These are phyloP conservation scores for Alternaria alternata DNA, from an alignment of 2,329 filamentous ascomycete species.

Conservation along the genomic window DNA sequence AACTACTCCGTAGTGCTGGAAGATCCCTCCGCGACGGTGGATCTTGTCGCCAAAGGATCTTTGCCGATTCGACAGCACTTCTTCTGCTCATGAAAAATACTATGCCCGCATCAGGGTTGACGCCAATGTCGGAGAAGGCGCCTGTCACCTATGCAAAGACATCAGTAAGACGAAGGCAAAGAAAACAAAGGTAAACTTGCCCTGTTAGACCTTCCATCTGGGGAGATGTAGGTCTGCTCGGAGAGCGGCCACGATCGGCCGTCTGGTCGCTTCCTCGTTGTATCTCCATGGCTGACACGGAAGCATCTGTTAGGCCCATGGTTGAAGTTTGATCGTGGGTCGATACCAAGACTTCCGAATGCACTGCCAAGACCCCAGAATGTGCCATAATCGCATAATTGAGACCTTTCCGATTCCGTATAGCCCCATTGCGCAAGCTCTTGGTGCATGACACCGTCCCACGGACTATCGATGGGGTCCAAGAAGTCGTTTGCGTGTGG, in stretches of 20 bases:
- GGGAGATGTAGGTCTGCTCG: background rate
- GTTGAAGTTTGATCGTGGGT: background rate
- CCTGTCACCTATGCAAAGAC: background rate
- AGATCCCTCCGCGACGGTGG: background rate
- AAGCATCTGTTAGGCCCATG: constrained; percentile 2
- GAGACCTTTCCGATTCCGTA: background rate
- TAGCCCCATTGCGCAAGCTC: constrained; percentile 5
- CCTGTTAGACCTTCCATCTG: background rate
- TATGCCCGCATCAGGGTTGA: constrained; percentile 5
- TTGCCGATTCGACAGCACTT: background rate
- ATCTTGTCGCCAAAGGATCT: background rate
- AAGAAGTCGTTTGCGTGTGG: background rate
- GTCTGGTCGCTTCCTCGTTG: background rate
- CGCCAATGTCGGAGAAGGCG: constrained; percentile 5
- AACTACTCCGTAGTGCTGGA: background rate
- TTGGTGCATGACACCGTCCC: background rate
- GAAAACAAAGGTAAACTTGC: background rate
- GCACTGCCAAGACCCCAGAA: constrained; percentile 1
- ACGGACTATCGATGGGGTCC: background rate
- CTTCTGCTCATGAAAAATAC: constrained; percentile 8
- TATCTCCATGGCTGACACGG: background rate
- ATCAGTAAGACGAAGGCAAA: background rate
- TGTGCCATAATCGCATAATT: background rate
- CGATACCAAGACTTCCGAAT: background rate
- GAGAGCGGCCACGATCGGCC: background rate